These are phyloP conservation scores for Polyporus arcularius DNA, from an alignment of 768 basidiomycete species.

Conservation along the genomic window DNA sequence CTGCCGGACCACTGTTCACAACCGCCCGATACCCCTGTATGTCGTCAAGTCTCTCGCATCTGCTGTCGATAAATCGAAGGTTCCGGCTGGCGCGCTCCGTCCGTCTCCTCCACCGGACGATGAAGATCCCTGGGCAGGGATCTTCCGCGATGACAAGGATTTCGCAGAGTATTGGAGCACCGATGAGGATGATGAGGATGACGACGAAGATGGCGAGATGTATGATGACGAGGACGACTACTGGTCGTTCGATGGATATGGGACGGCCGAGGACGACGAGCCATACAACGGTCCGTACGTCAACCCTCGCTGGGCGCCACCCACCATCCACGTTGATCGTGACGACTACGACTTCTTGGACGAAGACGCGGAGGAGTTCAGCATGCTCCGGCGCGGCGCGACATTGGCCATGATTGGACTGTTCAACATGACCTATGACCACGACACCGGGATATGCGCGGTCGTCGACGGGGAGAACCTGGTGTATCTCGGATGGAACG, in stretches of 20 bases:
- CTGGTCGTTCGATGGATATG: slow-evolving; percentile 31
- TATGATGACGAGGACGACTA: slow-evolving; percentile 33
- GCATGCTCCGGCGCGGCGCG: slow-evolving; percentile 60
- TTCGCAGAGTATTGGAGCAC: slow-evolving; percentile 31
- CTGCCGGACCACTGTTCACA: slow-evolving; percentile 58
- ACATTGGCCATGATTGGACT: slow-evolving; percentile 57
- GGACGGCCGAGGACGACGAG: slow-evolving; percentile 30
- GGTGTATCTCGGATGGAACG: slow-evolving; percentile 71
- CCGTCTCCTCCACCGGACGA: slow-evolving; percentile 38
- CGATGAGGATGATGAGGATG: slow-evolving; percentile 29
- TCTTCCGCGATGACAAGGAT: slow-evolving; percentile 48
- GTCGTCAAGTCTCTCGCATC: slow-evolving; percentile 61
- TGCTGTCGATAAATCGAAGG: slow-evolving; percentile 49
- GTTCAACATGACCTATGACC: slow-evolving; percentile 57
- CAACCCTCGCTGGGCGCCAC: slow-evolving; percentile 60
- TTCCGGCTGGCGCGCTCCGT: slow-evolving; percentile 22
- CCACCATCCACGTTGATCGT: slow-evolving; percentile 38
- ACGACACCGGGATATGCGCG: slow-evolving; percentile 54
- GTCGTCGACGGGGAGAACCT: slow-evolving; percentile 39
- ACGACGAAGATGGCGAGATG: slow-evolving; percentile 31
- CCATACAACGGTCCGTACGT: slow-evolving; percentile 43
- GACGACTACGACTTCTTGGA: slow-evolving; percentile 37
- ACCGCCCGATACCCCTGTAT: slow-evolving; percentile 69
- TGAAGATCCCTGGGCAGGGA: slow-evolving; percentile 70
- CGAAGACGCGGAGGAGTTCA: slow-evolving; percentile 35